Conservation (phyloP, 2,329 filamentous ascomycete genomes). For the Sclerotiophoma versabilis region DNA sequence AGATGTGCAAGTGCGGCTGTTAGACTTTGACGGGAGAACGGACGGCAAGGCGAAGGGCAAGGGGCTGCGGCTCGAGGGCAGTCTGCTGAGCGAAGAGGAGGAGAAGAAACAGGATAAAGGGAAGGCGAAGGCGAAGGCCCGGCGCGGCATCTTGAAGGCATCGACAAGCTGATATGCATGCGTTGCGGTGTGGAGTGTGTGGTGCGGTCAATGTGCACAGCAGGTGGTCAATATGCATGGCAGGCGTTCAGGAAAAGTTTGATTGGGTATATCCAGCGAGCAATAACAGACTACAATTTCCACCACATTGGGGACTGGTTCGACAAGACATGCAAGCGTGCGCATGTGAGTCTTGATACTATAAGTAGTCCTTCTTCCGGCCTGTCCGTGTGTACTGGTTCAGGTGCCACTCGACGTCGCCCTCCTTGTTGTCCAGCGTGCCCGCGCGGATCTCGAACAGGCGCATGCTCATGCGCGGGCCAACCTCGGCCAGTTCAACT, state of each 20-base stretch:
- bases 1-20: conserved; percentile 60
- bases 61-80: conserved; percentile 84
- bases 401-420: conserved; percentile 95
- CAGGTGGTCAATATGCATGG: background rate
- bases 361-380: conserved; percentile 91
- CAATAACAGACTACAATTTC: background rate
- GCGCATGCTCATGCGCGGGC: conserved; percentile 96
- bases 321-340: too few species aligned
- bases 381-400: conserved; percentile 94
- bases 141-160: conserved; percentile 9
- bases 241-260: conserved; percentile 8
- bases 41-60: conserved; percentile 71
- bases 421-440: conserved; percentile 91
- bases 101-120: conserved; percentile 57
- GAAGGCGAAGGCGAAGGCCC: conserved; percentile 13
- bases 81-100: conserved; percentile 74
- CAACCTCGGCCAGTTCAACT: conserved; percentile 59
- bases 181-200: background rate
- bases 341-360: too few species aligned
- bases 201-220: too few species aligned
- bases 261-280: conserved; percentile 8
- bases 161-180: background rate
- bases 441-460: conserved; percentile 92
- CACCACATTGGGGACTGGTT: too few species aligned
- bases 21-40: conserved; percentile 78